These are phyloP conservation scores for Rachicladosporium sp. DNA, from an alignment of 2,329 filamentous ascomycete species.

Conservation along the genomic window DNA sequence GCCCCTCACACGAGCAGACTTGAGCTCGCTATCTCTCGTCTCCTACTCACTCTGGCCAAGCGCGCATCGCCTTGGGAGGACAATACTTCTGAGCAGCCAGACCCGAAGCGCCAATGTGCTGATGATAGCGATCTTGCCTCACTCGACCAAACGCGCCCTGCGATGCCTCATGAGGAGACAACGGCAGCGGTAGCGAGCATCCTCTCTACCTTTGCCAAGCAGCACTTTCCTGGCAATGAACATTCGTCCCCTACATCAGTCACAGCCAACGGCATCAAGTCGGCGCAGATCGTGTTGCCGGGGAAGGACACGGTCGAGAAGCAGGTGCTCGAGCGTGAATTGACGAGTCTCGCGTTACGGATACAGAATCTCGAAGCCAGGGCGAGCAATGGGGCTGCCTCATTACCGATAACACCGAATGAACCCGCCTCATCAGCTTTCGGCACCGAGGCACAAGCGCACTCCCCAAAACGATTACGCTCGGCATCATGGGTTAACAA, in stretches of 20 bases:
- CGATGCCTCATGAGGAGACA: conserved; percentile 21
- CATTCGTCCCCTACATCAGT: conserved; percentile 33
- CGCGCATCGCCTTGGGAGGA: conserved; percentile 5
- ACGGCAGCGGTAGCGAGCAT: conserved; percentile 26
- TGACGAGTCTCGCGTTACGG: conserved; percentile 63
- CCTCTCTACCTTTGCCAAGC: conserved; percentile 37
- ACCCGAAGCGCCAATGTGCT: conserved; percentile 6
- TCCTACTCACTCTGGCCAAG: conserved; percentile 3
- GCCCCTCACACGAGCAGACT: too few species aligned
- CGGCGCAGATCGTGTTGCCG: conserved; percentile 55
- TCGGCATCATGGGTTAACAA: conserved; percentile 36
- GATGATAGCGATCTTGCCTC: conserved; percentile 5
- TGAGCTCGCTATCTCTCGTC: too few species aligned
- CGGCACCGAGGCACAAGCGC: conserved; percentile 42
- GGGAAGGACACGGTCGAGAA: conserved; percentile 67
- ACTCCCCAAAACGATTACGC: conserved; percentile 20
- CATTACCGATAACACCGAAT: conserved; percentile 69
- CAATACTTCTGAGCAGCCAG: conserved; percentile 3
- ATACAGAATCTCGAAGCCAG: conserved; percentile 74
- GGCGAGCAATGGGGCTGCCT: conserved; percentile 33
- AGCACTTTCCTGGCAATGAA: conserved; percentile 31
- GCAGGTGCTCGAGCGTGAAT: conserved; percentile 65
- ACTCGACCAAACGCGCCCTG: conserved; percentile 4
- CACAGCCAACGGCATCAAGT: conserved; percentile 39
- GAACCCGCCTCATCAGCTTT: conserved; percentile 47